Base-by-base conservation (phyloP, 2,329 filamentous ascomycete genomes). In the Atkinsonella hypoxylon region DNA sequence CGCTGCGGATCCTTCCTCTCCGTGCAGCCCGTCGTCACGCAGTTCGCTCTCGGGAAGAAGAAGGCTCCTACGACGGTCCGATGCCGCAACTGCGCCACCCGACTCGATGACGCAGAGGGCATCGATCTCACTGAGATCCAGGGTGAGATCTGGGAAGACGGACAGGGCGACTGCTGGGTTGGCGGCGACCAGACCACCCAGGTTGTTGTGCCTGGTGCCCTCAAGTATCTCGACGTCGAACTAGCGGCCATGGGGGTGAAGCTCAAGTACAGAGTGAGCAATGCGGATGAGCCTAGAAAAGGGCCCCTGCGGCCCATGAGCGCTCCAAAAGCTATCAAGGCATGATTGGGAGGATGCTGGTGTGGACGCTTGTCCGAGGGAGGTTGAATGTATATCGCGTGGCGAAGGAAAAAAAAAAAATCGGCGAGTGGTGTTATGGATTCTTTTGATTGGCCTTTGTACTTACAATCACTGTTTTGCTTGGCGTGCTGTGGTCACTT, bases 241-340 rank as follows among this genome's bases (percentile, higher is more conserved):
- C 72, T 98, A 60, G 88, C 90, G 36, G 89, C 89, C 51, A 98
- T 98, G 93, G 93, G 93, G 49, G 84, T 98, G 49, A 85, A 89
- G 70, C 80, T 98, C 70, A 95, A 89, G 75, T 97, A 95, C 60
- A 71, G 71, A 51, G 67, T 81, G 41, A 74, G 76, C 57, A 71
- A 69, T 65, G 84, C 85, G 66, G 85, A 97, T 58, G 77, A 73
- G 58, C 72, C 76, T 50, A 71, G 76, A 47, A 78, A 75, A 63
- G 74, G 76, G 2, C 68, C 69, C 2, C 62, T 78, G 64, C 64
- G 66, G 57, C 72, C 66, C 53, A 68, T 67, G 62, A 57, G 57
- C n/a, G 52, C 47, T 20, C 55, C 54, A 10, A 51, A 40, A 11
- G 49, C 55, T 10, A 52, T 53, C 22, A 48, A 50, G 43, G 52